phyloP scores from a whole-genome alignment of 2,329 filamentous ascomycete genomes.

The Hypoxylon sp. region DNA sequence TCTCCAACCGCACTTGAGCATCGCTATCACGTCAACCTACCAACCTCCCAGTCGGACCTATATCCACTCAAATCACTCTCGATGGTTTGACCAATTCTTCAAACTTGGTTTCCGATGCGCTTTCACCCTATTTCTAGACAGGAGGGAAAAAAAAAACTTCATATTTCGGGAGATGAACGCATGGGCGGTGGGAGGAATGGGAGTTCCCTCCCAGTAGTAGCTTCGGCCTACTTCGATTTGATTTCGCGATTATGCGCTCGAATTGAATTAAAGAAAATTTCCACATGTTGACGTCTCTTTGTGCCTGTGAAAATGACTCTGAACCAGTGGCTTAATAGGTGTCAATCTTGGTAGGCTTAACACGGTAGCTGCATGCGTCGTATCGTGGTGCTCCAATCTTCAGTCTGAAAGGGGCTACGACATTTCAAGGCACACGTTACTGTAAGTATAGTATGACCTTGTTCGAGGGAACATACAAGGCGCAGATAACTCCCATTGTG shows the following conservation, averaged over 20 bases:
- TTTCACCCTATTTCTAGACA: conserved; percentile 6
- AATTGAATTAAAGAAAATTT: conserved; percentile 26
- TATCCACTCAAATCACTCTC: conserved; percentile 4
- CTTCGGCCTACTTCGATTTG: conserved; percentile 19
- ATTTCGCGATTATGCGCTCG: conserved; percentile 13
- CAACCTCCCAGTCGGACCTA: conserved; percentile 6
- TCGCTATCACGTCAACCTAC: neutral
- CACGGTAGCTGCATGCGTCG: neutral
- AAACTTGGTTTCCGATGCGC: conserved; percentile 5
- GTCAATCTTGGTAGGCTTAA: no score
- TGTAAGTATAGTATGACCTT: no score
- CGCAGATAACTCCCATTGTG: no score
- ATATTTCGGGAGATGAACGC: conserved; percentile 14
- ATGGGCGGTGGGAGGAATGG: conserved; percentile 2
- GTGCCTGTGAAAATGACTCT: neutral
- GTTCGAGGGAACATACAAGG: no score
- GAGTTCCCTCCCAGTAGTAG: conserved; percentile 10
- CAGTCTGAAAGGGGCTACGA: no score
- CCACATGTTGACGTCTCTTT: neutral
- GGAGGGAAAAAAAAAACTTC: no score
- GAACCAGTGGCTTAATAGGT: neutral
- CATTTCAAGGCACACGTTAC: no score
- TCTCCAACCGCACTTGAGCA: conserved; percentile 17
- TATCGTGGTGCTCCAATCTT: neutral
- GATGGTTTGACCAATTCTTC: neutral